A percentile compares a stretch with the other conserved stretches of the same genome.
Conservation (phyloP, 768 basidiomycete genomes). For the Collybia sp. region DNA sequence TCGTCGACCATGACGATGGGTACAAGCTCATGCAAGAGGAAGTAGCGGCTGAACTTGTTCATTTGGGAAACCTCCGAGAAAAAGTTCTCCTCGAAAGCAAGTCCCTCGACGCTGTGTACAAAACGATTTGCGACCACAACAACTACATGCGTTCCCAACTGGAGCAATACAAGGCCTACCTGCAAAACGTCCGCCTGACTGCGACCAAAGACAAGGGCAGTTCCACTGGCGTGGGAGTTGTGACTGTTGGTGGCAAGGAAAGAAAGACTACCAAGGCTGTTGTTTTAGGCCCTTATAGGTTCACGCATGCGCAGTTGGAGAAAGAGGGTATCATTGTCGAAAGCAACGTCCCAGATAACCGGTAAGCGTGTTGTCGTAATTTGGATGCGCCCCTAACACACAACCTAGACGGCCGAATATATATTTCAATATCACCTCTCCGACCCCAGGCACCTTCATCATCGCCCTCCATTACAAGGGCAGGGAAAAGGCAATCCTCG, state of each 20-base stretch:
- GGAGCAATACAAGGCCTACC: constrained; percentile 99
- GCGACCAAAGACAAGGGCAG: constrained; percentile 86
- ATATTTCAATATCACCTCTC: constrained; percentile 98
- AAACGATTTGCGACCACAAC: constrained; percentile 99
- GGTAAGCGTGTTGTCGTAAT: constrained; percentile 43
- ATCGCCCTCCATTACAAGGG: constrained; percentile 99
- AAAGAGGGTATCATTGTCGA: constrained; percentile 99
- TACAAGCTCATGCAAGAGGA: constrained; percentile 98
- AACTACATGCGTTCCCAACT: constrained; percentile 93
- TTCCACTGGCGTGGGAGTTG: constrained; percentile 87
- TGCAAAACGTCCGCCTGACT: constrained; percentile 94
- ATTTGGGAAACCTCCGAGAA: constrained; percentile 94
- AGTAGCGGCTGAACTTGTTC: constrained; percentile 90
- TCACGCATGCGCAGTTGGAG: constrained; percentile 96
- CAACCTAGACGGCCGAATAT: constrained; percentile 86
- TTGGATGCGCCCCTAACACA: not conserved
- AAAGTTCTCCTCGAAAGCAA: constrained; percentile 92
- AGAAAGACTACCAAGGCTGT: constrained; percentile 85
- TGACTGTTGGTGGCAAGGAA: constrained; percentile 95
- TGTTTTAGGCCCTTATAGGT: constrained; percentile 92
- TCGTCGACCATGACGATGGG: constrained; percentile 78
- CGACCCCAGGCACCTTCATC: constrained; percentile 96
- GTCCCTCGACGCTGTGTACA: constrained; percentile 94
- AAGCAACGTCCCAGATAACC: constrained; percentile 97
- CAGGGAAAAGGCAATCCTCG: constrained; percentile 96